Evolutionary conservation across 805 yeast genomes (phyloP).

Genomic region (Ogataea neopini): DNA sequence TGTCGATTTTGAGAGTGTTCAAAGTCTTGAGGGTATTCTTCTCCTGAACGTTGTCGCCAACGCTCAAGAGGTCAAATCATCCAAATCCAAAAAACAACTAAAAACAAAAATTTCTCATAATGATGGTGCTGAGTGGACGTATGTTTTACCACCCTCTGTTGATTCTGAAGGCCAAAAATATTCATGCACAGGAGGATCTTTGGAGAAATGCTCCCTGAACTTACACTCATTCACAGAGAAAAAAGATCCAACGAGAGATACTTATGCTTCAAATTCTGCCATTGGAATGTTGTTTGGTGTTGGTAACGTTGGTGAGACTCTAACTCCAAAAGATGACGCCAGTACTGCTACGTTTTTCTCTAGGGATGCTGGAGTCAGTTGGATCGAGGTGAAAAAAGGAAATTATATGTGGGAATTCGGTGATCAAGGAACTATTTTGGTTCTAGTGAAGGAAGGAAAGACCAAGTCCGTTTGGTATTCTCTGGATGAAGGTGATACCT

Average conservation of each 20-base stretch:
- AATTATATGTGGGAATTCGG: constrained; percentile 93
- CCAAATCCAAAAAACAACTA: constrained; percentile 48
- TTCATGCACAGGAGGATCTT: constrained; percentile 46
- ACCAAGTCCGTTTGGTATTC: constrained; percentile 68
- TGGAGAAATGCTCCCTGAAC: constrained; percentile 73
- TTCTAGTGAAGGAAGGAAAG: constrained; percentile 58
- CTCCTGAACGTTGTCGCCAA: constrained; percentile 70
- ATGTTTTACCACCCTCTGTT: constrained; percentile 63
- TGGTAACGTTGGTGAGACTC: constrained; percentile 81
- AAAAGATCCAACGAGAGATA: constrained; percentile 69
- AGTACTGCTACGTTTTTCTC: constrained; percentile 70
- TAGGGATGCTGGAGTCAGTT: constrained; percentile 86
- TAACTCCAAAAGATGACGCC: constrained; percentile 44
- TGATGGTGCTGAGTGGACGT: constrained; percentile 89
- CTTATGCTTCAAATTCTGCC: constrained; percentile 86
- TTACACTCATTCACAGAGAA: constrained; percentile 92
- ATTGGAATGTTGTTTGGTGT: constrained; percentile 85
- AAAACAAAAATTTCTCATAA: constrained; percentile 79
- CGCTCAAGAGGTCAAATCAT: constrained; percentile 39
- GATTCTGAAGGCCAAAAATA: constrained; percentile 63
- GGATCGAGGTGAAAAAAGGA: constrained; percentile 79
- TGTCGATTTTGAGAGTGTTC: constrained; percentile 87
- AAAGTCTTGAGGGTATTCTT: constrained; percentile 82
- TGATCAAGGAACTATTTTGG: constrained; percentile 87
- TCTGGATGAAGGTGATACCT: constrained; percentile 74